A percentile compares a stretch with the other conserved stretches of the same genome.
phyloP scores from a whole-genome alignment of 768 basidiomycete species.

The Tricholoma hemisulphureum region DNA sequence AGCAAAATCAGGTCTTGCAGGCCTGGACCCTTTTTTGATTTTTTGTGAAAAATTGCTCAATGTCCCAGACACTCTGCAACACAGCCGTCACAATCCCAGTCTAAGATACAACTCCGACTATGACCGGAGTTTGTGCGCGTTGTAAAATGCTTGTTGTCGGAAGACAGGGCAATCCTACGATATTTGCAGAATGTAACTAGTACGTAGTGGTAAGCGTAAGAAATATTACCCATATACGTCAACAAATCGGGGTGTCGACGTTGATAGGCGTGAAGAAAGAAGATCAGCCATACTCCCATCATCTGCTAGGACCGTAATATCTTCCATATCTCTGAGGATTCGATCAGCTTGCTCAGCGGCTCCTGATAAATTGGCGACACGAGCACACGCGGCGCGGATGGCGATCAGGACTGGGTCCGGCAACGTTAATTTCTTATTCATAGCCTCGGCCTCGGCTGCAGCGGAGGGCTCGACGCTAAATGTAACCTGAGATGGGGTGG shows the following conservation, averaged over 20 bases:
- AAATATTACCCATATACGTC: neutral
- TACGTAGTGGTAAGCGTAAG: neutral
- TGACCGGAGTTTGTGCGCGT: too few relatives aligned
- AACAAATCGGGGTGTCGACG: neutral
- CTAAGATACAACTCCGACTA: too few relatives aligned
- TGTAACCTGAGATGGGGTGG: neutral
- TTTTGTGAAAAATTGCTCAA: too few relatives aligned
- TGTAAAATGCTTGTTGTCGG: too few relatives aligned
- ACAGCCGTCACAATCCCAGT: too few relatives aligned
- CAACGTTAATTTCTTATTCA: neutral
- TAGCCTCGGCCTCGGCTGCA: neutral
- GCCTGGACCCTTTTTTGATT: too few relatives aligned
- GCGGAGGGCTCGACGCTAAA: neutral
- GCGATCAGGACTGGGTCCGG: slow-evolving; percentile 2
- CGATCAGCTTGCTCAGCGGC: slow-evolving; percentile 30
- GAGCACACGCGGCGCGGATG: slow-evolving; percentile 35
- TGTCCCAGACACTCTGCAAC: too few relatives aligned
- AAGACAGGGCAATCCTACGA: neutral
- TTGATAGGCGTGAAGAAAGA: slow-evolving; percentile 5
- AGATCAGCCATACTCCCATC: slow-evolving; percentile 17
- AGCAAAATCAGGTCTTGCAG: too few relatives aligned
- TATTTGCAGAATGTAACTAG: neutral
- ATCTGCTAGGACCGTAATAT: slow-evolving; percentile 10
- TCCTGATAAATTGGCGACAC: slow-evolving; percentile 37
- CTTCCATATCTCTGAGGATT: slow-evolving; percentile 25